Percentiles rank a stretch among this genome's conserved stretches.
Conservation (phyloP, 345 rosid genomes). For the Salix purpurea region DNA sequence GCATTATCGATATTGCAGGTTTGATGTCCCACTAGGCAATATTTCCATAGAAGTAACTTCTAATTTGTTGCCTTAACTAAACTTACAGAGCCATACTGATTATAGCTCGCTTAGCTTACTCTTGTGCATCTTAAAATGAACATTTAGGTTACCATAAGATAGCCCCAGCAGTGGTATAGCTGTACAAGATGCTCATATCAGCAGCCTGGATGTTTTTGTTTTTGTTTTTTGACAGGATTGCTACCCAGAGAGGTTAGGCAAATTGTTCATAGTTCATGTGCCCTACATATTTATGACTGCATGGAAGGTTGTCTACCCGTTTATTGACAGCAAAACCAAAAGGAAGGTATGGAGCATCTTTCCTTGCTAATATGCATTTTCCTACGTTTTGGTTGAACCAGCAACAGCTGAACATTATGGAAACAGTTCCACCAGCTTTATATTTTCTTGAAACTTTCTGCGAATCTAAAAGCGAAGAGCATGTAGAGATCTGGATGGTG, state of each 20-base stretch:
- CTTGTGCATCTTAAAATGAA: background rate
- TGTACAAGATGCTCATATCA: background rate
- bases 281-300: slow-evolving; percentile 87
- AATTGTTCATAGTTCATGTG: slow-evolving; percentile 55
- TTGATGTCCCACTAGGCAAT: slow-evolving; percentile 9
- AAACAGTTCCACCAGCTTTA: background rate
- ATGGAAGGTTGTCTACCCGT: slow-evolving; percentile 79
- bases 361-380: background rate
- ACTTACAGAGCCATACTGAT: background rate
- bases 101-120: background rate
- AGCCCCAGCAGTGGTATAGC: background rate
- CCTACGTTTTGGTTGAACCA: background rate
- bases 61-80: background rate
- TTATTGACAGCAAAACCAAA: slow-evolving; percentile 76
- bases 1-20: slow-evolving; percentile 79
- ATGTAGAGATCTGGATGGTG: background rate
- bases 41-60: background rate
- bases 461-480: background rate
- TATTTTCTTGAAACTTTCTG: background rate
- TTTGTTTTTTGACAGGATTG: slow-evolving; percentile 53
- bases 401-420: background rate
- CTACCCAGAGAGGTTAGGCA: slow-evolving; percentile 86
- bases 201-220: background rate
- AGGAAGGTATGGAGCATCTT: slow-evolving; percentile 51
- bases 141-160: background rate